These are phyloP conservation scores for Fusarium decemcellulare DNA, from an alignment of 2,329 filamentous ascomycete species.

Conservation along the genomic window DNA sequence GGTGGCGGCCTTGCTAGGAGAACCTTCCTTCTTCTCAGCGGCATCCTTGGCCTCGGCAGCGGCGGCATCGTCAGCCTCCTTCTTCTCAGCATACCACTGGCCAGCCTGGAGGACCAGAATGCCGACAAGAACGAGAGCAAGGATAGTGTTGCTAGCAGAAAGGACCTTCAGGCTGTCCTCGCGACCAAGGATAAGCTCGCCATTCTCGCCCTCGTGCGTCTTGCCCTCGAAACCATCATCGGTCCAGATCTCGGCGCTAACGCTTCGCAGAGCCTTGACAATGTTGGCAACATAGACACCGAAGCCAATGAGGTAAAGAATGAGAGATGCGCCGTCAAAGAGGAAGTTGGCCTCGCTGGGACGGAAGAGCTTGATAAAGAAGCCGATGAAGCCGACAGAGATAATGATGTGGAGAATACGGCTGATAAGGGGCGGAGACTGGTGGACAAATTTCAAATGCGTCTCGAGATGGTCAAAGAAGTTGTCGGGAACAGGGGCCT, in stretches of 20 bases:
- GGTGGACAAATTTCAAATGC: constrained; percentile 92
- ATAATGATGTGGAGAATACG: constrained; percentile 96
- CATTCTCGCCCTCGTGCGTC: constrained; percentile 58
- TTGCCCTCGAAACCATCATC: constrained; percentile 56
- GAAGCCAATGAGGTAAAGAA: constrained; percentile 87
- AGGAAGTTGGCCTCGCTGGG: constrained; percentile 95
- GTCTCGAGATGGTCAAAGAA: constrained; percentile 91
- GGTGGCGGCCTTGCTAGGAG: constrained; percentile 45
- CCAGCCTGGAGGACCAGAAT: constrained; percentile 94
- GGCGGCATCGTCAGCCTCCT: constrained; percentile 85
- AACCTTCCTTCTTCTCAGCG: constrained; percentile 55
- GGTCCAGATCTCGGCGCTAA: constrained; percentile 78
- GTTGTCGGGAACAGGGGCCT: constrained; percentile 71
- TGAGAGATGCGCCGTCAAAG: constrained; percentile 88
- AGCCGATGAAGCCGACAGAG: constrained; percentile 86
- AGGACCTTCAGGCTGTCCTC: constrained; percentile 94
- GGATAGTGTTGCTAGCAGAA: constrained; percentile 94
- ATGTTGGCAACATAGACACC: constrained; percentile 97
- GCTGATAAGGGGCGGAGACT: constrained; percentile 90
- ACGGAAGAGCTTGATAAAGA: constrained; percentile 95
- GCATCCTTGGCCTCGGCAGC: constrained; percentile 65
- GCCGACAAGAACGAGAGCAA: constrained; percentile 92
- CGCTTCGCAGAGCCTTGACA: constrained; percentile 90
- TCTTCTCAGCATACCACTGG: constrained; percentile 98
- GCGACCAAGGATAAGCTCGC: constrained; percentile 79